Evolutionary conservation across 441 rosid genomes (phyloP).

Genomic region (Raphanus hybrid): DNA sequence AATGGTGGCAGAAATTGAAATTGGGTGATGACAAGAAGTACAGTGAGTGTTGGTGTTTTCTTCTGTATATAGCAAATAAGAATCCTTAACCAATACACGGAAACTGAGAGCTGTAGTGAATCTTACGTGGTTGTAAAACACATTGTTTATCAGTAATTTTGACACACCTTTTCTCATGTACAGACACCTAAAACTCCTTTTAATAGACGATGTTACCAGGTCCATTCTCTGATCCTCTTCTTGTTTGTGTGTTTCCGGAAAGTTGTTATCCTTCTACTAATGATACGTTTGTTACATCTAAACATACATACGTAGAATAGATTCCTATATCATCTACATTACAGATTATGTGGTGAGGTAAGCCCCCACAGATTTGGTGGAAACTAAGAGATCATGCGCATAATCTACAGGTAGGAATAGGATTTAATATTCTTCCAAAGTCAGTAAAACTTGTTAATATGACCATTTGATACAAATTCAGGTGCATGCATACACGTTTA

Average conservation of each 20-base stretch:
- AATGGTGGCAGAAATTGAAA: neutral
- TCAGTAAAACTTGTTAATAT: neutral
- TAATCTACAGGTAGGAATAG: no score
- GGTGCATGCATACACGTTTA: neutral
- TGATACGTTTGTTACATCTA: neutral
- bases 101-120: no score
- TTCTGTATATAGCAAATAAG: constrained; percentile 15
- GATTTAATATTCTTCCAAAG: neutral
- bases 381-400: neutral
- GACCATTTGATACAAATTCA: neutral
- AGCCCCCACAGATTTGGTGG: neutral
- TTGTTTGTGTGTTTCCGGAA: neutral
- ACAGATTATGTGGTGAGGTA: neutral
- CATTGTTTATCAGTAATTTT: no score
- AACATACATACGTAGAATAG: neutral
- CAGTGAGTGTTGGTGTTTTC: neutral
- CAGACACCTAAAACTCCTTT: no score
- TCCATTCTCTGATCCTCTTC: neutral
- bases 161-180: no score
- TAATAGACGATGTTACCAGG: neutral
- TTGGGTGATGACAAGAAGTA: constrained; percentile 2
- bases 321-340: neutral
- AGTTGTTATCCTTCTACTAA: neutral
- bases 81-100: constrained; percentile 2
- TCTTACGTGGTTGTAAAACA: no score